Base-by-base conservation (phyloP, 345 rosid genomes). In the Populus pruinosa region DNA sequence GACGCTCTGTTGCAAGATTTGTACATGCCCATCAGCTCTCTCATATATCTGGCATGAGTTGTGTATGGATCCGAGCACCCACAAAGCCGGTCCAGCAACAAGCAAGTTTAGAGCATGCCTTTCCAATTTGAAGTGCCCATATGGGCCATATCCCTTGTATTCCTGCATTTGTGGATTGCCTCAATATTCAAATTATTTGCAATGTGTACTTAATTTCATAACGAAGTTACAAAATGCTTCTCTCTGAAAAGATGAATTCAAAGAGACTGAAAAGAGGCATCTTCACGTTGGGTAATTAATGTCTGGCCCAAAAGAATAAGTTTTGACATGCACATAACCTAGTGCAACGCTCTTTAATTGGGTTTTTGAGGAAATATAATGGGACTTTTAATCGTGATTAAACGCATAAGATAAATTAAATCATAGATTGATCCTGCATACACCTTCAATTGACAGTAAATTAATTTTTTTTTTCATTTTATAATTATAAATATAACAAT, bases 41-140 rank as follows among this genome's bases (percentile, higher is more conserved):
- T 92, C 96, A 41, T 93, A 96, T 76, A 89, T 88, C 80, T 93
- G 98, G 81, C 98, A 93, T 8, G 92, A 89, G 89, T 93, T 95
- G 78, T 87, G 94, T 78, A 95, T 83, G 8, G 98, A 93, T 5
- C 99, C 99, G 20, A 92, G 71, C 53, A 86, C 68, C 99, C 97
- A 92, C 12, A 95, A 78, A 63, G 83, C 85, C 21, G 93, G 87
- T 36, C 97, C 97, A 0, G 93, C 94, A 8, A 89, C 67, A 59
- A 93, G 89, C 96, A 92, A 80, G 80, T 87, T 87, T 79, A 86
- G 23, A 14, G 92, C 91, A 43, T 87, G 96, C 78, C 74, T 88
- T 76, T 89, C 96, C 69, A 79, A 67, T 83, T 78, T 88, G 74
- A 23, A 80, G 82, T 78, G 76, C 5, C 82, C 88, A 35, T n/a